Percentiles rank a stretch among this genome's conserved stretches.
Evolutionary conservation across 345 rosid genomes (phyloP).

Genomic region (Euphorbia tirucalli): DNA sequence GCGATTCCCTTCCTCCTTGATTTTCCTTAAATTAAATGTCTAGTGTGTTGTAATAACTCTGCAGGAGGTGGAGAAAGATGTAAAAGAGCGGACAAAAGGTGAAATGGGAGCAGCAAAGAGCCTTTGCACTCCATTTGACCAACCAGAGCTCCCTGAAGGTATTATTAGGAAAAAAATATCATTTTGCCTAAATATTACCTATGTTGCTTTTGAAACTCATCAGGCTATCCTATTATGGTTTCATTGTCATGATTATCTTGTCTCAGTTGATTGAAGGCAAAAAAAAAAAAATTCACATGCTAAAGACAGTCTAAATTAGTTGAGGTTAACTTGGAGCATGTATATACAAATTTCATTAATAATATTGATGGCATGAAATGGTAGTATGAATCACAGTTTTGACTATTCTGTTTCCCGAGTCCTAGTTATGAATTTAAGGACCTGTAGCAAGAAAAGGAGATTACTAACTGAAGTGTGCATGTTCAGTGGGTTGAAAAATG

Average conservation of each 20-base stretch:
- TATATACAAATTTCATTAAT: no score
- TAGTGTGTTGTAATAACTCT: neutral
- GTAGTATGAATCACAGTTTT: neutral
- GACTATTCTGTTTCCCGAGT: neutral
- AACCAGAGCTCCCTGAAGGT: conserved; percentile 89
- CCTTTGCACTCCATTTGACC: conserved; percentile 90
- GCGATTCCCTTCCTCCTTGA: neutral
- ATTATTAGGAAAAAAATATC: neutral
- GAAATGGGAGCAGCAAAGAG: conserved; percentile 93
- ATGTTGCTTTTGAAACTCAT: neutral
- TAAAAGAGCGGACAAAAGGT: conserved; percentile 83
- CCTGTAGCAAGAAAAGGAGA: neutral
- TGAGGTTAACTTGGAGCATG: neutral
- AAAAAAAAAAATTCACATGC: neutral
- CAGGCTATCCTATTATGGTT: neutral
- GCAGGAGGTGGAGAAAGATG: conserved; percentile 89
- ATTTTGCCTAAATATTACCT: neutral
- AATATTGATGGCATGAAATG: neutral
- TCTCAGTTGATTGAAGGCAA: neutral
- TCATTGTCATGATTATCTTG: neutral
- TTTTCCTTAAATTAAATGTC: neutral
- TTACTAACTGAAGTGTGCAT: neutral
- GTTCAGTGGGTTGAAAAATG: neutral
- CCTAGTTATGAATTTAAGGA: neutral
- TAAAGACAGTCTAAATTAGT: neutral